phyloP scores from a whole-genome alignment of 805 yeast species.

The Suhomyces tanzawaensis region DNA sequence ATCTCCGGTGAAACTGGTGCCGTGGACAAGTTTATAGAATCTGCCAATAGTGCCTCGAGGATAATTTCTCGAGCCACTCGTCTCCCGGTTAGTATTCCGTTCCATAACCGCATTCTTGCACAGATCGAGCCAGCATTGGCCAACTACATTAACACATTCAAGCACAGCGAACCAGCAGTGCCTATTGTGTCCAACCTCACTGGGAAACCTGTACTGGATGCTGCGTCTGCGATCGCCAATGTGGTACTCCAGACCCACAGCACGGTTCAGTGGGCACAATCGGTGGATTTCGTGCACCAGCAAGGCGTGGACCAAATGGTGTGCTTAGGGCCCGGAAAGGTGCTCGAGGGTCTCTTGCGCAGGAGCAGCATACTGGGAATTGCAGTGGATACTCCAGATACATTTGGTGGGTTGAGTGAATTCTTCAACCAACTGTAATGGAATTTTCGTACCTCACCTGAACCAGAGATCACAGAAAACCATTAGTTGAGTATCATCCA shows the following conservation, averaged over 20 bases:
- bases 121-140: conserved; percentile 35
- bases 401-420: neutral
- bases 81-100: conserved; percentile 50
- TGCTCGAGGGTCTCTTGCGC: conserved; percentile 20
- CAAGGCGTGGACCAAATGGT: conserved; percentile 19
- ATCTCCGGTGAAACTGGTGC: conserved; percentile 39
- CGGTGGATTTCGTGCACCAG: conserved; percentile 23
- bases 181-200: conserved; percentile 41
- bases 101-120: conserved; percentile 43
- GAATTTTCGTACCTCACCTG: too few relatives aligned
- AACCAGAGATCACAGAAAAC: too few relatives aligned
- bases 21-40: conserved; percentile 22
- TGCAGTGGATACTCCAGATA: conserved; percentile 2
- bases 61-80: conserved; percentile 23
- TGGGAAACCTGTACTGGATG: conserved; percentile 23
- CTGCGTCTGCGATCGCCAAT: conserved; percentile 24
- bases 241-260: conserved; percentile 39
- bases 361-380: conserved; percentile 1
- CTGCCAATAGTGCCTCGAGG: conserved; percentile 11
- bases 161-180: conserved; percentile 11
- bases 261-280: conserved; percentile 45
- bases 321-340: conserved; percentile 41
- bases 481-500: too few relatives aligned
- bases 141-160: conserved; percentile 13
- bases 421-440: too few relatives aligned